Percentiles rank a stretch among this genome's conserved stretches.
These are phyloP conservation scores for Dittrichia graveolens DNA, from an alignment of 129 eudicot species.

Conservation along the genomic window DNA sequence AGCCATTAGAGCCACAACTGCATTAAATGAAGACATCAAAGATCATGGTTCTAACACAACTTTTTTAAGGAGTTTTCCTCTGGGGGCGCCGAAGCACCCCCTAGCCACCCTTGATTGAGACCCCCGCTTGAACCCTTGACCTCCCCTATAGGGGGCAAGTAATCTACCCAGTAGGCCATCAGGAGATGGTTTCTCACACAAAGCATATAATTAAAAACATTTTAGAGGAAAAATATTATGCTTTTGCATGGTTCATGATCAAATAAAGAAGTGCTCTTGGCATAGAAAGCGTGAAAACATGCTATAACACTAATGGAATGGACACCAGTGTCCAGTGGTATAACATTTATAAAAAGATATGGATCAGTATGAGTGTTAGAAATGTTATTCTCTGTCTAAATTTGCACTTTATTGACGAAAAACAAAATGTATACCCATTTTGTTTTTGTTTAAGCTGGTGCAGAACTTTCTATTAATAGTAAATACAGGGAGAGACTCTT, in stretches of 20 bases:
- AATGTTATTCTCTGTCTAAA: neutral
- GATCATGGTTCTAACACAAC: neutral
- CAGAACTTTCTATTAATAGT: constrained; percentile 5
- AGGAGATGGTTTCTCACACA: neutral
- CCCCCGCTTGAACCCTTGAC: too few species aligned
- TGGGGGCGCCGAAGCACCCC: too few species aligned
- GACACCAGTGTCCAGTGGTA: too few species aligned
- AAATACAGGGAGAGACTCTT: neutral
- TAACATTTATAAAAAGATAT: too few species aligned
- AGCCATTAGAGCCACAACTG: constrained; percentile 94
- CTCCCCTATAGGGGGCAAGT: too few species aligned
- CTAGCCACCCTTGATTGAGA: too few species aligned
- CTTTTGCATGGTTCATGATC: neutral
- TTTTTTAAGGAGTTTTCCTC: too few species aligned
- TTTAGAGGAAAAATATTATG: neutral
- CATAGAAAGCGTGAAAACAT: too few species aligned
- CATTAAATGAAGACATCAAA: constrained; percentile 26
- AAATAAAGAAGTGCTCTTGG: too few species aligned
- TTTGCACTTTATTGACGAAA: constrained; percentile 2
- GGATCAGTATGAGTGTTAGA: too few species aligned
- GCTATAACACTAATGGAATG: too few species aligned
- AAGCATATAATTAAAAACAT: neutral
- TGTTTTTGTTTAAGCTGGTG: neutral
- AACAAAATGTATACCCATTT: neutral
- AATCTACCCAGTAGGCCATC: too few species aligned